Evolutionary conservation across 345 rosid species (phyloP), one percentile per base, ranked within the genome.

Genomic region (Sonneratia caseolaris): DNA sequence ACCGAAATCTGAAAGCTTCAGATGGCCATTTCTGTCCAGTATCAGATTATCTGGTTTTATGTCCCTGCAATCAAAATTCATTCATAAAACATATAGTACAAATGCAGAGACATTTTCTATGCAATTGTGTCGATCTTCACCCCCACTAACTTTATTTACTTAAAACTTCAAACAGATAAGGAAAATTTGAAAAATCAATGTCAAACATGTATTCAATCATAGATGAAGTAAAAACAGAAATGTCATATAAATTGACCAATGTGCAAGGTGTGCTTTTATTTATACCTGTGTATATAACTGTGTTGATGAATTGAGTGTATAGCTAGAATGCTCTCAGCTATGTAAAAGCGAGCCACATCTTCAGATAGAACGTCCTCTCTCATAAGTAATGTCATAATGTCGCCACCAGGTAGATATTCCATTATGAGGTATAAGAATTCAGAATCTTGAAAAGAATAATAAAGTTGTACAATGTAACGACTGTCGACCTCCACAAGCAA

Each of bases 1-100:
- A 22, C 99, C 99, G 86, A 95, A 95, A 85, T 95, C 99, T 66
- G 99, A 95, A 74, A 95, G 99, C 91, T 95, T 95, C 83, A 95
- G 73, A 82, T 95, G 97, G 68, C 99, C 99, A 80, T 86, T 85
- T 86, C 81, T 88, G 82, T 95, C 97, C 79, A 95, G 83, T 70
- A 95, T 92, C 78, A 95, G 87, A 80, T 95, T 95, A 74, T 95
- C 99, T 69, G 99, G 99, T 71, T 95, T 95, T 76, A 95, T 90
- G 80, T 95, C 99, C 92, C 99, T 92, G 76, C 78, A 85, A 53
- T 66, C 37, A 83, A 74, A 76, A 74, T 57, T 76, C 16, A 69
- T 66, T 70, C 71, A 70, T 62, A 75, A 70, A 75, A 69, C 78
- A 66, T 32, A 71, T 32, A 10, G 8, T 1, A 4, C n/a, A 11